Evolutionary conservation across 257 asterid genomes (phyloP).

Genomic region (Solanum pinnatisectum): DNA sequence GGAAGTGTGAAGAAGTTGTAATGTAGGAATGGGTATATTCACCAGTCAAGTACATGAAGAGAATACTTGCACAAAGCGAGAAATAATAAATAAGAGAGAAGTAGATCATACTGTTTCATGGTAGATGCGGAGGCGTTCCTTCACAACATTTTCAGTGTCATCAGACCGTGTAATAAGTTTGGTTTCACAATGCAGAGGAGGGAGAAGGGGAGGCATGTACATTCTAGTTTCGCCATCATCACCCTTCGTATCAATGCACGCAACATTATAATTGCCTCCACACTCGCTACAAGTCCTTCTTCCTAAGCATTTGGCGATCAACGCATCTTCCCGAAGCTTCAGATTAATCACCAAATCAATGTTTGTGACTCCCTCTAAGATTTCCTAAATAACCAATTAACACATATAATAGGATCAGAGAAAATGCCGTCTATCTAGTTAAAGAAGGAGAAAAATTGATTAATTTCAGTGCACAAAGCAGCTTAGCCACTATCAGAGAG

Average conservation of each 20-base stretch:
- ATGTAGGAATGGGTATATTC: background rate
- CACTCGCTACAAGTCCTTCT: conserved; percentile 91
- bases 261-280: conserved; percentile 79
- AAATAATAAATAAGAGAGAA: background rate
- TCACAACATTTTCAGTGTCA: conserved; percentile 80
- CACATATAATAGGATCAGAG: background rate
- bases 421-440: background rate
- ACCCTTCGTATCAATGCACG: conserved; percentile 69
- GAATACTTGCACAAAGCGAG: background rate
- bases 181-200: conserved; percentile 79
- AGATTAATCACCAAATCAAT: conserved; percentile 87
- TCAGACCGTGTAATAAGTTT: conserved; percentile 73
- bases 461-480: background rate
- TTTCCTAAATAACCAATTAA: conserved; percentile 49
- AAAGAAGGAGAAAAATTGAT: background rate
- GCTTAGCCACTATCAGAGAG: background rate
- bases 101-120: conserved; percentile 48
- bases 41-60: background rate
- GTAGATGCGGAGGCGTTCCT: conserved; percentile 75
- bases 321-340: conserved; percentile 78
- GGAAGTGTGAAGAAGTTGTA: background rate
- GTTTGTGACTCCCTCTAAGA: conserved; percentile 73
- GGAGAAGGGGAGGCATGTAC: conserved; percentile 96
- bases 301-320: conserved; percentile 91
- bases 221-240: conserved; percentile 55